phyloP scores from a whole-genome alignment of 2,329 filamentous ascomycete genomes.

The Diaporthe sp. region DNA sequence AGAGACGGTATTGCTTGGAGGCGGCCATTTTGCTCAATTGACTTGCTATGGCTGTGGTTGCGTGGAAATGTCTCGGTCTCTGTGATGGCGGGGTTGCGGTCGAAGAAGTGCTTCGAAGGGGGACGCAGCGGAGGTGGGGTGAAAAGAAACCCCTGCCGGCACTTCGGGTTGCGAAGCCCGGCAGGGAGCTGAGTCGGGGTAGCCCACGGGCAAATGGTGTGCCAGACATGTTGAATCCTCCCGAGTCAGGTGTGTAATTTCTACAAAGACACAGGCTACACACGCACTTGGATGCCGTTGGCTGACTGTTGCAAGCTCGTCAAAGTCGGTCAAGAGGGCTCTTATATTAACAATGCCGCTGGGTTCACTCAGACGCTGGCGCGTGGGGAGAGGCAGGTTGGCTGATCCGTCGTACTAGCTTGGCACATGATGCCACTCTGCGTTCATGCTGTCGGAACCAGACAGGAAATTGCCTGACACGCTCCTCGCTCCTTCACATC shows the following conservation, averaged over 20 bases:
- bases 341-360: slow-evolving; percentile 7
- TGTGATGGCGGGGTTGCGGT: slow-evolving; percentile 49
- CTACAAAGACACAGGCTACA: neutral
- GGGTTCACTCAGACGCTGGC: neutral
- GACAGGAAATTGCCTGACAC: slow-evolving; percentile 35
- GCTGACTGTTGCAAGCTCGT: slow-evolving; percentile 16
- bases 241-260: slow-evolving; percentile 24
- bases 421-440: slow-evolving; percentile 42
- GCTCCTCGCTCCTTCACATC: slow-evolving; percentile 18
- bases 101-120: slow-evolving; percentile 34
- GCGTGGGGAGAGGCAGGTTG: slow-evolving; percentile 13
- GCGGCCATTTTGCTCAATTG: slow-evolving; percentile 74
- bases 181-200: slow-evolving; percentile 35
- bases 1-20: slow-evolving; percentile 85
- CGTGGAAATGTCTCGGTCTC: slow-evolving; percentile 41
- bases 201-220: slow-evolving; percentile 35
- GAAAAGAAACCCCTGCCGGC: slow-evolving; percentile 39
- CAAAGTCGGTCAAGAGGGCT: neutral
- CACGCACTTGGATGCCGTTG: neutral
- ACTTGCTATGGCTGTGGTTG: slow-evolving; percentile 41
- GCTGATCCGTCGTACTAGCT: slow-evolving; percentile 36
- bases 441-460: slow-evolving; percentile 37
- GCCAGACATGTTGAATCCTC: slow-evolving; percentile 35
- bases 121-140: slow-evolving; percentile 41
- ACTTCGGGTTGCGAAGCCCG: slow-evolving; percentile 32